Percentiles rank a stretch among this genome's conserved stretches.
phyloP scores from a whole-genome alignment of 2,329 filamentous ascomycete species.

The Penicillium sp. region DNA sequence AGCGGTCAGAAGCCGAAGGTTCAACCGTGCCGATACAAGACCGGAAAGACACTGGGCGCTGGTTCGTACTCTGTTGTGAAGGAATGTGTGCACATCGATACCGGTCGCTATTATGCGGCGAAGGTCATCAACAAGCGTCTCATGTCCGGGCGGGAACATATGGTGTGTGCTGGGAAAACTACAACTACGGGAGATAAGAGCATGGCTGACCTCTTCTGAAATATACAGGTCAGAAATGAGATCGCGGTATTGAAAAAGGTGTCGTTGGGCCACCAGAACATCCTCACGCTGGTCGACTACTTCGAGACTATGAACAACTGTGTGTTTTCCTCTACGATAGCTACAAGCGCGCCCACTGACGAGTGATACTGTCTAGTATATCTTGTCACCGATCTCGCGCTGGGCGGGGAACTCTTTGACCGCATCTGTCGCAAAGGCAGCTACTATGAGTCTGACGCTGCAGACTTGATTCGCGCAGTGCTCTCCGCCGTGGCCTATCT shows the following conservation, averaged over 20 bases:
- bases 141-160: slow-evolving; percentile 96
- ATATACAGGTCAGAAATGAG: slow-evolving; percentile 80
- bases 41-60: slow-evolving; percentile 93
- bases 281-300: slow-evolving; percentile 95
- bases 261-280: slow-evolving; percentile 99
- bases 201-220: slow-evolving; percentile 10
- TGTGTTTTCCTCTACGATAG: slow-evolving; percentile 39
- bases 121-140: slow-evolving; percentile 99
- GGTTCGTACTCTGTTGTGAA: slow-evolving; percentile 98
- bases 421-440: slow-evolving; percentile 98
- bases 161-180: slow-evolving; percentile 59
- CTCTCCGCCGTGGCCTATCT: slow-evolving; percentile 97
- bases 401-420: slow-evolving; percentile 96
- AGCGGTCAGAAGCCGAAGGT: slow-evolving; percentile 58
- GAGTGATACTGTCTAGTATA: slow-evolving; percentile 59
- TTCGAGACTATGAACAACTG: slow-evolving; percentile 99
- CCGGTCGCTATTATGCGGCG: slow-evolving; percentile 94
- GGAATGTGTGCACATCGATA: slow-evolving; percentile 98
- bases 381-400: slow-evolving; percentile 91
- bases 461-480: slow-evolving; percentile 89
- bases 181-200: neutral
- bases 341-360: slow-evolving; percentile 16
- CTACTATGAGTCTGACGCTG: slow-evolving; percentile 96
- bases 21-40: slow-evolving; percentile 97
- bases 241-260: slow-evolving; percentile 96